Base-by-base conservation (phyloP, 73 alveolate genomes). In the Uronychia setigera region DNA sequence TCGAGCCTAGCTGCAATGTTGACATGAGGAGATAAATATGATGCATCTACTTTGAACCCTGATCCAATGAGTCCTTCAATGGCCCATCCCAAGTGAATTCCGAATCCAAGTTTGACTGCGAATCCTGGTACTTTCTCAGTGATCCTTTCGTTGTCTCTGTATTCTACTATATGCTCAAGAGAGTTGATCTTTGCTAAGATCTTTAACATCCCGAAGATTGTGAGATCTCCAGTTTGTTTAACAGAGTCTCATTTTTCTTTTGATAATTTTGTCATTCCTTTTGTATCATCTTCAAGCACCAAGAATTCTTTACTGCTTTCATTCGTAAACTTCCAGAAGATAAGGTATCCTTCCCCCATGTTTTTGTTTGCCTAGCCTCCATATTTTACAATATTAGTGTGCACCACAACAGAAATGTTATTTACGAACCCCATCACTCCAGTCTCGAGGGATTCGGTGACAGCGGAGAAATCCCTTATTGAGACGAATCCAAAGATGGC, bases 21-120 rank as follows among this genome's bases (percentile, higher is more conserved):
- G 46, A 95, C 99, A 87, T 95, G 86, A 59, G 99, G 97, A 32
- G 98, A 91, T 77, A 97, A 90, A 86, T 97, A 97, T 25, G 98
- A 95, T 27, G 99, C 99, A 82, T 97, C 99, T 31, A 97, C 92
- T 91, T 97, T 97, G 92, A 92, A 94, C 93, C 82, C 89, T 28
- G 99, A 94, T 33, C 99, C 99, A 57, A 97, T 97, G 27, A 98
- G 96, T 1, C 99, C 98, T 92, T 97, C 99, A 80, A 97, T 97
- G 14, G 99, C 98, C 97, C 98, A 97, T 14, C 99, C 99, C 74
- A 92, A 82, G 88, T 97, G 99, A 58, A 97, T 84, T 13, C 99
- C 99, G 77, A 97, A 97, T 34, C 99, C 99, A 94, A 97, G 87
- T 58, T 94, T 94, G 60, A 96, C 98, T n/a, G 85, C 60, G 81